phyloP scores from a whole-genome alignment of 2,329 filamentous ascomycete species.

The Fusarium palustre region DNA sequence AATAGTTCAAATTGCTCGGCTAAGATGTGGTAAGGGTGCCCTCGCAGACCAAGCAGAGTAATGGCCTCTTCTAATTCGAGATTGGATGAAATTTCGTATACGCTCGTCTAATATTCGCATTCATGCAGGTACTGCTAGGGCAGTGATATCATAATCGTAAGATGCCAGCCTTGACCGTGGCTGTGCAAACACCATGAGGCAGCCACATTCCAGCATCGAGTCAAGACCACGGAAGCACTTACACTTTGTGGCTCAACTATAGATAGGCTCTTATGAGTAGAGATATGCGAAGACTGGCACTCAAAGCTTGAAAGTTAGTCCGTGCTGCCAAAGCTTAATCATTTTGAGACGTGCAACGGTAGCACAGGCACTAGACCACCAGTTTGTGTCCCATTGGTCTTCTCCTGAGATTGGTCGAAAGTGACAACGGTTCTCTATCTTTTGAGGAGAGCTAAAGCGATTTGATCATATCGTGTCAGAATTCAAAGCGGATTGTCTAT shows the following conservation, averaged over 20 bases:
- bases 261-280: not conserved
- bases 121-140: not conserved
- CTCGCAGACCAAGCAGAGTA: not conserved
- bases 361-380: not conserved
- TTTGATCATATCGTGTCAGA: not conserved
- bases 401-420: not conserved
- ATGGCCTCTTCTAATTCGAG: not conserved
- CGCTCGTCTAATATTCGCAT: not conserved
- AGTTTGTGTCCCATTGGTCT: not conserved
- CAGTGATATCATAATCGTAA: conserved; percentile 3
- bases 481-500: not conserved
- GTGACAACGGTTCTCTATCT: not conserved
- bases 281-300: not conserved
- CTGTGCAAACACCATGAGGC: not conserved
- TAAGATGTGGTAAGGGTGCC: not conserved
- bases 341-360: not conserved
- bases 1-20: not conserved
- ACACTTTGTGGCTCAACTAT: not conserved
- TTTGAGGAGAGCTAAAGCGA: too few species aligned
- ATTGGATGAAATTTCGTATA: not conserved
- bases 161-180: not conserved
- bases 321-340: not conserved
- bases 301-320: not conserved
- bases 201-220: not conserved
- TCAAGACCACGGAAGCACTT: not conserved